A percentile compares a stretch with the other conserved stretches of the same genome.
phyloP scores from a whole-genome alignment of 1,284 basidiomycete genomes.

The Cystobasidium pallidum region DNA sequence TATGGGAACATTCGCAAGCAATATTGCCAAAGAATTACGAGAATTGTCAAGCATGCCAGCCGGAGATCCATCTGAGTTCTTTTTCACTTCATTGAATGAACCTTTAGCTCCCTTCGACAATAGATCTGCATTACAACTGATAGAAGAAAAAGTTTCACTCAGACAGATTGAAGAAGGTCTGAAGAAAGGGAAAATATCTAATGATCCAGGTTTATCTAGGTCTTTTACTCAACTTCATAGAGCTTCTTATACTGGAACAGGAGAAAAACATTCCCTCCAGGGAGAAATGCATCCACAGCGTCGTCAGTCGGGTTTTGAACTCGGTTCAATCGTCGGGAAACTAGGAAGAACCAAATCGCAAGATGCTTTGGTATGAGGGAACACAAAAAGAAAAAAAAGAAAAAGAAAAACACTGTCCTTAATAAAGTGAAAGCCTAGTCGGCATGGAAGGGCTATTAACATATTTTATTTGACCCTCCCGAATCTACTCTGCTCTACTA shows the following conservation, averaged over 20 bases:
- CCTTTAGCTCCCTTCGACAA: constrained; percentile 69
- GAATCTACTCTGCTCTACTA: no score
- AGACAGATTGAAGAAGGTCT: constrained; percentile 7
- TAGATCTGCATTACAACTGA: constrained; percentile 64
- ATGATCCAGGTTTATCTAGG: constrained; percentile 13
- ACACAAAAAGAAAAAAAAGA: not conserved
- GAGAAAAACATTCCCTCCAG: not conserved
- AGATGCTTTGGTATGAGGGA: not conserved
- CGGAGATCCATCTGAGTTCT: constrained; percentile 62
- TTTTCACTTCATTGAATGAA: constrained; percentile 65
- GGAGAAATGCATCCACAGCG: not conserved
- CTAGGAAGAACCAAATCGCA: not conserved
- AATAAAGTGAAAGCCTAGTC: not conserved
- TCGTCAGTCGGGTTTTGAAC: constrained; percentile 7
- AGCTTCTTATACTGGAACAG: not conserved
- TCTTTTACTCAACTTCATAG: constrained; percentile 34
- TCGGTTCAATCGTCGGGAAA: not conserved
- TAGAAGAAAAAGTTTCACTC: constrained; percentile 46
- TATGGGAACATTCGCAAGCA: constrained; percentile 67
- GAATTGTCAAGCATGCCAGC: constrained; percentile 68
- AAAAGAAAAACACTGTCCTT: not conserved
- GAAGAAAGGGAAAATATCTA: not conserved
- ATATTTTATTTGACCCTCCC: no score
- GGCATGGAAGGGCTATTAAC: not conserved
- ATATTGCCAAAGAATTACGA: constrained; percentile 67